Evolutionary conservation across 2,329 filamentous ascomycete genomes (phyloP), one percentile per base, ranked within the genome.

Genomic region (Neobulgaria alba): DNA sequence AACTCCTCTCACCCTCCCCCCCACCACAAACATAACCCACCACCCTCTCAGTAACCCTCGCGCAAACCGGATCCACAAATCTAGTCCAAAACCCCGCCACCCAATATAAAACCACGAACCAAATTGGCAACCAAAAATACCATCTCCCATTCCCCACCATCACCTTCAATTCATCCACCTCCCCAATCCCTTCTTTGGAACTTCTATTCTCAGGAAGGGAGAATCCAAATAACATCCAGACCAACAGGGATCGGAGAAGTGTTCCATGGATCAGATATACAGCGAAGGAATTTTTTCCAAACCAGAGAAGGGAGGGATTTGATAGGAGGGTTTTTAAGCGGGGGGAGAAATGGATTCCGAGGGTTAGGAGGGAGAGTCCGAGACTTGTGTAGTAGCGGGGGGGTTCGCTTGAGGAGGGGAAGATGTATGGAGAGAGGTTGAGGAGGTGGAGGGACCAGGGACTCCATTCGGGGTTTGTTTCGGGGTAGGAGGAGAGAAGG

Each of bases 211-310:
- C 42, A 10, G 56, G 52, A 10, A 65, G 62, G 2, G 60, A 51
- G 33, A 69, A 58, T 12, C 71, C 66, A 45, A 70, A 80, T 10
- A 78, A 61, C 63, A 80, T 67, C 72, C 75, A 80, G 18, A 72
- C 71, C 10, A 81, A 63, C 5, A 79, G 57, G 17, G 69, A 72
- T 42, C 77, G 71, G 50, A 80, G 68, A 20, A 81, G 63, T 1
- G 72, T 69, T 31, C 77, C 77, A 58, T 82, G 77, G 15, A 81
- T 61, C 5, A 82, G 67, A 52, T 81, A 81, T 10, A 82, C 72
- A 1, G 77, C 75, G 52, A 80, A 80, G 33, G 72, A 77, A 60
- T 79, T 71, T 52, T 73, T 73, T 33, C 77, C 77, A 10, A 81
- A 68, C 69, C 75, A 81, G 33, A 77, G 66, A 32, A 81, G 68